Evolutionary conservation across 176 grass and related monocot species (phyloP).

Genomic region (Oryza meyeriana): DNA sequence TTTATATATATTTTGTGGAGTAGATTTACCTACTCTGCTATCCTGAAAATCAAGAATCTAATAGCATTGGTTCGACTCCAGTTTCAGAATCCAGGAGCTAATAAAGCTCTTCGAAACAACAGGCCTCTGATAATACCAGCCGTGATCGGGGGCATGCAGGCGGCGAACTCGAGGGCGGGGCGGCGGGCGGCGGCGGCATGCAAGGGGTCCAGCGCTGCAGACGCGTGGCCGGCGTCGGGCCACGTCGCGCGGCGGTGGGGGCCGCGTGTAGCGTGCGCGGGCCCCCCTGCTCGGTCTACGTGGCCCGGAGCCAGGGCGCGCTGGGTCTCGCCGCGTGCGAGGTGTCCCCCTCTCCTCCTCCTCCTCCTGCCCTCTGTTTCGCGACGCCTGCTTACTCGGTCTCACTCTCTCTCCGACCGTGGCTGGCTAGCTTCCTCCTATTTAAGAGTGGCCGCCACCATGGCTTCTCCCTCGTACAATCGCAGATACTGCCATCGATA

Average conservation of each 20-base stretch:
- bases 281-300: conserved; percentile 21
- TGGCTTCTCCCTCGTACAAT: not conserved
- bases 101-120: too few relatives aligned
- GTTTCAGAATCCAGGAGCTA: too few relatives aligned
- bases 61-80: too few relatives aligned
- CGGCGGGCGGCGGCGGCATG: conserved; percentile 7
- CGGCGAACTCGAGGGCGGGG: too few relatives aligned
- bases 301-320: conserved; percentile 19
- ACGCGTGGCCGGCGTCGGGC: conserved; percentile 13
- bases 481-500: not conserved
- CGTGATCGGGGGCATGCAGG: too few relatives aligned
- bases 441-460: conserved; percentile 34
- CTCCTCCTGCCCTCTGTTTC: not conserved
- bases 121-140: too few relatives aligned
- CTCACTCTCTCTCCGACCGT: not conserved
- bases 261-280: conserved; percentile 39
- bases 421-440: not conserved
- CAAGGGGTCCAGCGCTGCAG: conserved; percentile 35
- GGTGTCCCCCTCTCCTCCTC: too few relatives aligned
- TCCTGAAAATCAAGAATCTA: too few relatives aligned
- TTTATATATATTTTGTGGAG: too few relatives aligned
- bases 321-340: conserved; percentile 36
- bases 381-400: not conserved
- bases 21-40: too few relatives aligned
- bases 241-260: conserved; percentile 35